Evolutionary conservation across 139 green algal genomes (phyloP).

Genomic region (Chlamydomonas sphaeroides): DNA sequence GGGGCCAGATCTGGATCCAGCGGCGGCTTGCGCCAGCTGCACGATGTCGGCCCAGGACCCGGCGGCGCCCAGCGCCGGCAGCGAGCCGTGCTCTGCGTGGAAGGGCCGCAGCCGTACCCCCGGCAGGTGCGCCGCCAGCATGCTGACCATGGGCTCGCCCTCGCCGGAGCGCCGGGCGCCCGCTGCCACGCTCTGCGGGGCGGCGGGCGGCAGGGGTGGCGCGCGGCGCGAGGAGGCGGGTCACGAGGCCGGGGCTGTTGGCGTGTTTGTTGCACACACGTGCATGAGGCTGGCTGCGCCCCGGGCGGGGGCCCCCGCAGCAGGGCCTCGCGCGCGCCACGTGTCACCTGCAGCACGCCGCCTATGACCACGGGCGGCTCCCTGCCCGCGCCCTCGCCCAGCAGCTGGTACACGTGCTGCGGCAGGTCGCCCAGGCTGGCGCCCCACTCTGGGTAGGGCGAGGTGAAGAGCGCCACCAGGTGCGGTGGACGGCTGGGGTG

Average conservation of each 20-base stretch:
- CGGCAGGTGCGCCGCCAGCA: constrained; percentile 28
- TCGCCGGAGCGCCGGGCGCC: neutral
- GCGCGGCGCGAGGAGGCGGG: too few relatives aligned
- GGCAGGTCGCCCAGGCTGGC: neutral
- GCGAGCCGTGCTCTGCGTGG: neutral
- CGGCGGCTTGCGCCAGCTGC: neutral
- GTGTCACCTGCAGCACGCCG: constrained; percentile 14
- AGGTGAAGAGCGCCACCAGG: constrained; percentile 6
- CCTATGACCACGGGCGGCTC: neutral
- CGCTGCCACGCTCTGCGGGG: neutral
- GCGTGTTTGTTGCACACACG: too few relatives aligned
- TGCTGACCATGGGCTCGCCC: neutral
- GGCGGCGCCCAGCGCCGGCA: neutral
- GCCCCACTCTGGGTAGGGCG: constrained; percentile 7
- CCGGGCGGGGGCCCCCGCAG: neutral
- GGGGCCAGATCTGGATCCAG: too few relatives aligned
- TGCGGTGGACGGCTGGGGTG: constrained; percentile 7
- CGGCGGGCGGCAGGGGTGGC: too few relatives aligned
- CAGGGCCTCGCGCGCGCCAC: too few relatives aligned
- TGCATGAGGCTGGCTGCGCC: too few relatives aligned
- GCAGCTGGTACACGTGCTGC: constrained; percentile 7
- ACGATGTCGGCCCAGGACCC: constrained; percentile 6
- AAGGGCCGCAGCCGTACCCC: constrained; percentile 13
- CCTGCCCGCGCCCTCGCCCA: neutral
- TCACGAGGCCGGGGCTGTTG: too few relatives aligned